Percentiles rank a stretch among this genome's conserved stretches.
Evolutionary conservation across 805 yeast species (phyloP).

Genomic region (Hyphopichia homilentoma): DNA sequence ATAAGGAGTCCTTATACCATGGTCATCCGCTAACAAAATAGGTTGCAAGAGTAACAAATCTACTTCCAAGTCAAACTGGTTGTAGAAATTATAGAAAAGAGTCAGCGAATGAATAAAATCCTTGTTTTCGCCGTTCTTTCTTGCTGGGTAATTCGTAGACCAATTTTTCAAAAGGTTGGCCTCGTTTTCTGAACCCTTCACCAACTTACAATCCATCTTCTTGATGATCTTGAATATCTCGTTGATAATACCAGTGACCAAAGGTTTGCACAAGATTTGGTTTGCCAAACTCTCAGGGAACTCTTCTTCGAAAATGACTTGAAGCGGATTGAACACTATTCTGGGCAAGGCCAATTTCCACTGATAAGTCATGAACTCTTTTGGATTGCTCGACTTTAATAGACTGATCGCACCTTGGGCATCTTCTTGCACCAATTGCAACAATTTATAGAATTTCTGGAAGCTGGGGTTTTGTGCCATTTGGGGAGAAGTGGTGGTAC

Average conservation of each 20-base stretch:
- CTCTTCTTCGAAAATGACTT: conserved; percentile 69
- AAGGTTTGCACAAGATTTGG: conserved; percentile 81
- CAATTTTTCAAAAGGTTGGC: conserved; percentile 52
- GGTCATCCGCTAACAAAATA: conserved; percentile 85
- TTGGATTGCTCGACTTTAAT: conserved; percentile 47
- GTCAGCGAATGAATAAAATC: conserved; percentile 48
- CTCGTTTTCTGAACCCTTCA: conserved; percentile 68
- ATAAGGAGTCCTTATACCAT: conserved; percentile 82
- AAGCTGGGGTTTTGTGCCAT: conserved; percentile 15
- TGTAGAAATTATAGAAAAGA: conserved; percentile 63
- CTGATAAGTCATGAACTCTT: conserved; percentile 66
- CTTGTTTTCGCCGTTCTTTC: conserved; percentile 14
- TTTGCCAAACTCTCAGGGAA: conserved; percentile 53
- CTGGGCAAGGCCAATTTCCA: conserved; percentile 84
- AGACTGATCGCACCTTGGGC: conserved; percentile 39
- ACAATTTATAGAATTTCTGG: conserved; percentile 22
- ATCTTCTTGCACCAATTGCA: conserved; percentile 33
- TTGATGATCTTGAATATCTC: conserved; percentile 73
- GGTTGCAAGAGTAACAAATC: conserved; percentile 83
- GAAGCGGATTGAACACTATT: conserved; percentile 72
- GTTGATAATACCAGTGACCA: conserved; percentile 71
- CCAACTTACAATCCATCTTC: conserved; percentile 72
- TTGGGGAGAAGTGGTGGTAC: conserved; percentile 16
- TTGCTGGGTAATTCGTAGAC: conserved; percentile 41
- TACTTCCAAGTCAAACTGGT: conserved; percentile 50